Conservation (phyloP, 202 grass and related monocot species). For the Zizania palustris region DNA sequence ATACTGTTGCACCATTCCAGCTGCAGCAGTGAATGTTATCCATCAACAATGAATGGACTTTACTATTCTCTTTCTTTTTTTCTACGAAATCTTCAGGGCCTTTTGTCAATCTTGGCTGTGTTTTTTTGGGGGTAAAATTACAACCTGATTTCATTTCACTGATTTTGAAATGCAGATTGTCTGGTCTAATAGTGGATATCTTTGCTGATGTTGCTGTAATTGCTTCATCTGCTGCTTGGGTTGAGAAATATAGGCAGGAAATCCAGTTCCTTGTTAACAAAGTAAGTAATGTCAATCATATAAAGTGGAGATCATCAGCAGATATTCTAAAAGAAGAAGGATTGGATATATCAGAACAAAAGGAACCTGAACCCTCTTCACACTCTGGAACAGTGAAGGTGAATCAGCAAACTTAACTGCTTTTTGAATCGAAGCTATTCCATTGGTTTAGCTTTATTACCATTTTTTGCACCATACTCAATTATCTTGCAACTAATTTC, state of each 20-base stretch:
- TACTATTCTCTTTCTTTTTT: background rate
- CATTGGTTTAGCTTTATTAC: constrained; percentile 1
- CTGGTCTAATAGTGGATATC: constrained; percentile 92
- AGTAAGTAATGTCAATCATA: constrained; percentile 73
- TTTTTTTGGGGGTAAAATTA: background rate
- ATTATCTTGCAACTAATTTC: constrained; percentile 14
- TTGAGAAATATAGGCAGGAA: constrained; percentile 93
- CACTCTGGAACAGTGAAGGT: constrained; percentile 69
- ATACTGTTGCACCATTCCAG: background rate
- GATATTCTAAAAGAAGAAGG: constrained; percentile 99
- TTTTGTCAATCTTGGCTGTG: constrained; percentile 10
- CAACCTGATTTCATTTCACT: background rate
- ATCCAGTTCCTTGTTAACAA: constrained; percentile 77
- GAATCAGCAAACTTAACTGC: constrained; percentile 23
- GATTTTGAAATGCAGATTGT: constrained; percentile 67
- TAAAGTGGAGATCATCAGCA: constrained; percentile 85
- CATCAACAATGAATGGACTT: background rate
- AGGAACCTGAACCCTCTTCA: constrained; percentile 47
- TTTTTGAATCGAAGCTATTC: constrained; percentile 6
- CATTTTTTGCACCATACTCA: constrained; percentile 3
- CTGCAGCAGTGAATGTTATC: constrained; percentile 21
- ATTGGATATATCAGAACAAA: constrained; percentile 64
- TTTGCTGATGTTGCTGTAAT: constrained; percentile 85
- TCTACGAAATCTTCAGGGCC: background rate
- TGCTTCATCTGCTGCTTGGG: constrained; percentile 98